These are phyloP conservation scores for Microcyclosporella mali DNA, from an alignment of 2,329 filamentous ascomycete genomes.

Conservation along the genomic window DNA sequence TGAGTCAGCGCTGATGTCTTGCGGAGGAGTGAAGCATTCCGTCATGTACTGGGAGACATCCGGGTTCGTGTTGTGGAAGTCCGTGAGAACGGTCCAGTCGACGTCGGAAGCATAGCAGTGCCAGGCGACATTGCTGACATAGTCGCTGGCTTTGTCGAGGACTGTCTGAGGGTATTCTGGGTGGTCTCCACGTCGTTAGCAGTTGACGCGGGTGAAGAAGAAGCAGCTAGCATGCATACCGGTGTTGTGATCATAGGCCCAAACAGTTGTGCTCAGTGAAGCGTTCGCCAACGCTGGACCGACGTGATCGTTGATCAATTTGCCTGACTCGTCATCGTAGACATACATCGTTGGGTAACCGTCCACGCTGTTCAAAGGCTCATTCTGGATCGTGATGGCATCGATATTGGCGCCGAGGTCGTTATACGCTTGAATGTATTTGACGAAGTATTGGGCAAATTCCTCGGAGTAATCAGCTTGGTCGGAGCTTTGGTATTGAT, in stretches of 20 bases:
- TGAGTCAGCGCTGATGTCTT: background rate
- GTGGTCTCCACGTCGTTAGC: constrained; percentile 5
- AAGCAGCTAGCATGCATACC: background rate
- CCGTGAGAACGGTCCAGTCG: constrained; percentile 14
- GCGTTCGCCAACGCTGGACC: constrained; percentile 16
- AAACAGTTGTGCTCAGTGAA: constrained; percentile 10
- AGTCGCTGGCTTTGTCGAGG: constrained; percentile 11
- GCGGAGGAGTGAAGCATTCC: constrained; percentile 18
- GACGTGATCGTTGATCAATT: constrained; percentile 14
- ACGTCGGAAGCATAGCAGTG: constrained; percentile 16
- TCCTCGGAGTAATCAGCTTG: constrained; percentile 13
- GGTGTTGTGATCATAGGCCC: constrained; percentile 20
- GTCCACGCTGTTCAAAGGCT: constrained; percentile 6
- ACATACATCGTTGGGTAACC: constrained; percentile 17
- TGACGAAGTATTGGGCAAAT: constrained; percentile 19
- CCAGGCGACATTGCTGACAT: constrained; percentile 18
- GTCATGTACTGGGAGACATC: constrained; percentile 18
- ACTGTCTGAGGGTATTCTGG: constrained; percentile 15
- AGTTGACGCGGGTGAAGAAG: background rate
- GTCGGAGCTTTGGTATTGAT: constrained; percentile 11
- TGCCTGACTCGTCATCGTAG: constrained; percentile 14
- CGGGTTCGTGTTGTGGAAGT: constrained; percentile 13
- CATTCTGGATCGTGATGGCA: constrained; percentile 20
- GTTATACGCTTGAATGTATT: constrained; percentile 17
- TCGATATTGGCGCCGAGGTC: constrained; percentile 11